A percentile compares a stretch with the other conserved stretches of the same genome.
phyloP scores from a whole-genome alignment of 208 protist species.

The Acanthamoeba polyphaga region DNA sequence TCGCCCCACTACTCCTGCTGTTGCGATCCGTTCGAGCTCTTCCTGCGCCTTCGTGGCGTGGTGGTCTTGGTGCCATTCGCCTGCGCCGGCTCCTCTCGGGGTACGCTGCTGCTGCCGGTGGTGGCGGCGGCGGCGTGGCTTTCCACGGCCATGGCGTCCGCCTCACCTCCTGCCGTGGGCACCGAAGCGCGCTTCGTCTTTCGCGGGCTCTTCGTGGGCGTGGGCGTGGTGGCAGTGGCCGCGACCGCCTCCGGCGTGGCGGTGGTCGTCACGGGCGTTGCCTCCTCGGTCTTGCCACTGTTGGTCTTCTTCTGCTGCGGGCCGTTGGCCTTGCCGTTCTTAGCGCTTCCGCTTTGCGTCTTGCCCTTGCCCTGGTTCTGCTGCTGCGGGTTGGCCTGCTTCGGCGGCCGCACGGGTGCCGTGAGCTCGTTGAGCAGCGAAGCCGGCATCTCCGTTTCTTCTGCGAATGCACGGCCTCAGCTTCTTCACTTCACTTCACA shows the following conservation, averaged over 20 bases:
- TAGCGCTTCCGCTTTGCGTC: background rate
- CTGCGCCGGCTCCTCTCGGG: background rate
- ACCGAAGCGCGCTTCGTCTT: slow-evolving; percentile 31
- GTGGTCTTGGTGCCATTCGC: background rate
- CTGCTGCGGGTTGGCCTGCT: background rate
- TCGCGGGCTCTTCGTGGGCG: background rate
- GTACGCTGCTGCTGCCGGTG: background rate
- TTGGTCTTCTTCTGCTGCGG: background rate
- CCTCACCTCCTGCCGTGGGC: background rate
- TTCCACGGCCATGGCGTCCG: slow-evolving; percentile 4
- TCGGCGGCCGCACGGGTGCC: background rate
- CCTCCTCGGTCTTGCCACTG: background rate
- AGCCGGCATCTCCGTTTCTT: slow-evolving; percentile 20
- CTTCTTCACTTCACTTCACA: background rate
- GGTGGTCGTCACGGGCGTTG: background rate
- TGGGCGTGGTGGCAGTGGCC: background rate
- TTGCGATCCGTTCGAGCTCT: background rate
- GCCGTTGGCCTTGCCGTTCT: background rate
- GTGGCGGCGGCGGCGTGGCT: background rate
- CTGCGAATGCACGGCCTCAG: background rate
- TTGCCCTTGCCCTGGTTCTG: background rate
- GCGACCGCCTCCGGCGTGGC: background rate
- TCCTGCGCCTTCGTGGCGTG: background rate
- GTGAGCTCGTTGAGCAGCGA: slow-evolving; percentile 29
- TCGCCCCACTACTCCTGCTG: background rate